phyloP scores from a whole-genome alignment of 2,329 filamentous ascomycete species.

The Dothistroma pini region DNA sequence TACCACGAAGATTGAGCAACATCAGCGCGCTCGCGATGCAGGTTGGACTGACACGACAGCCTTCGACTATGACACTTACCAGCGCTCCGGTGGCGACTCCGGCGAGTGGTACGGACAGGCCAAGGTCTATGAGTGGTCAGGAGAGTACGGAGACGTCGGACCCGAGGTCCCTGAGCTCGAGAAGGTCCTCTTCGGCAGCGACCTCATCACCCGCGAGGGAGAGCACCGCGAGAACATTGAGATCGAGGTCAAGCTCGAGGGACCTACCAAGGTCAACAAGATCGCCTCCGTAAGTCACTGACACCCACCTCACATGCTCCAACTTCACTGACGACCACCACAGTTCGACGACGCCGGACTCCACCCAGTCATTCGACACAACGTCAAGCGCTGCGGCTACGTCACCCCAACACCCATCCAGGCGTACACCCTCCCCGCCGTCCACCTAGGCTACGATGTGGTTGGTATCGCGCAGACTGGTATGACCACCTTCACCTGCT shows the following conservation, averaged over 20 bases:
- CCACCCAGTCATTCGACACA: slow-evolving; percentile 77
- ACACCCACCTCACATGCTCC: slow-evolving; percentile 6
- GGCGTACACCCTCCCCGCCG: slow-evolving; percentile 75
- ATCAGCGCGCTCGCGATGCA: slow-evolving; percentile 16
- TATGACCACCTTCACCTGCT: slow-evolving; percentile 43
- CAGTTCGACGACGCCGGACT: slow-evolving; percentile 74
- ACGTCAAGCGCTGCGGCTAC: slow-evolving; percentile 71
- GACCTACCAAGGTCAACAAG: slow-evolving; percentile 45
- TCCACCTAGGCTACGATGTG: slow-evolving; percentile 72
- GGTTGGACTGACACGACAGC: slow-evolving; percentile 30
- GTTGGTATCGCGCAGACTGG: slow-evolving; percentile 92
- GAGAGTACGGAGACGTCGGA: slow-evolving; percentile 81
- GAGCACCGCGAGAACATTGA: slow-evolving; percentile 60
- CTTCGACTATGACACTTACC: slow-evolving; percentile 30
- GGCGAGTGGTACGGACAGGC: slow-evolving; percentile 54
- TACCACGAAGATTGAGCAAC: background rate
- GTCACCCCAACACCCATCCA: slow-evolving; percentile 78
- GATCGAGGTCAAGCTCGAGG: slow-evolving; percentile 51
- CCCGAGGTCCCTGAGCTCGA: slow-evolving; percentile 69
- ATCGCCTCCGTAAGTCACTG: slow-evolving; percentile 47
- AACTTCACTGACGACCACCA: slow-evolving; percentile 13
- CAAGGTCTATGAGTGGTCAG: slow-evolving; percentile 76
- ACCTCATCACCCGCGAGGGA: slow-evolving; percentile 54
- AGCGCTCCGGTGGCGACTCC: slow-evolving; percentile 15
- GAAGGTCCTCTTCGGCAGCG: slow-evolving; percentile 64